Percentiles rank a stretch among this genome's conserved stretches.
phyloP scores from a whole-genome alignment of 23 red algal species.

The Gracilaria domingensis region DNA sequence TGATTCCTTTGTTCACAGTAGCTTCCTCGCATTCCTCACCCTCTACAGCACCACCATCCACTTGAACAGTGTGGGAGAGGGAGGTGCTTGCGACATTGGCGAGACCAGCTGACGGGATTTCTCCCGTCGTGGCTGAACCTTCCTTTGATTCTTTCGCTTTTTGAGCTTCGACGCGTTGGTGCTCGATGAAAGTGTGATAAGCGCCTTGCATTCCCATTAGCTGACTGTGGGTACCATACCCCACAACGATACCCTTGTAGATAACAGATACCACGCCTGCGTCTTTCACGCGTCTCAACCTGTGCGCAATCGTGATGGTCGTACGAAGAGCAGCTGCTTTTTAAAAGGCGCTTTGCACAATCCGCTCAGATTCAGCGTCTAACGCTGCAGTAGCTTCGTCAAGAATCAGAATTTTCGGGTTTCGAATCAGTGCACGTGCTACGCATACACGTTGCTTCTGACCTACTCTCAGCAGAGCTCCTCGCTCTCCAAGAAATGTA shows the following conservation, averaged over 20 bases:
- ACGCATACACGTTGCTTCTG: slow-evolving; percentile 98
- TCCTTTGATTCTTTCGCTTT: slow-evolving; percentile 51
- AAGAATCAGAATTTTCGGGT: slow-evolving; percentile 85
- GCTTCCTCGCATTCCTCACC: slow-evolving; percentile 7
- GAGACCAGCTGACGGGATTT: neutral
- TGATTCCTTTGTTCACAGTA: slow-evolving; percentile 51
- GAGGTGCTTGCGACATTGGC: slow-evolving; percentile 36
- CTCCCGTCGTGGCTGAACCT: neutral
- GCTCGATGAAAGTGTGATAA: slow-evolving; percentile 80
- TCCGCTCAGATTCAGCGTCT: slow-evolving; percentile 81
- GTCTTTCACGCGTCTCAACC: slow-evolving; percentile 86
- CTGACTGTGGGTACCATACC: slow-evolving; percentile 77
- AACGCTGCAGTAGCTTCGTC: slow-evolving; percentile 92
- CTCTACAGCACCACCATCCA: slow-evolving; percentile 6
- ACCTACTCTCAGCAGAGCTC: slow-evolving; percentile 83
- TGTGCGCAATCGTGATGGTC: slow-evolving; percentile 94
- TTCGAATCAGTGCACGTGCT: slow-evolving; percentile 89
- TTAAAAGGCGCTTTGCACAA: slow-evolving; percentile 91
- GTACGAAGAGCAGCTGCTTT: slow-evolving; percentile 63
- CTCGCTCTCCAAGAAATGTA: slow-evolving; percentile 91
- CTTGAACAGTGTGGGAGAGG: slow-evolving; percentile 13
- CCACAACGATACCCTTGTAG: slow-evolving; percentile 84
- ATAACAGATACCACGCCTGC: slow-evolving; percentile 92
- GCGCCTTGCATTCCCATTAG: slow-evolving; percentile 65
- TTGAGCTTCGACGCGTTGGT: slow-evolving; percentile 71